Base-by-base conservation (phyloP, 139 green algal genomes). In the Micractinium conductrix region DNA sequence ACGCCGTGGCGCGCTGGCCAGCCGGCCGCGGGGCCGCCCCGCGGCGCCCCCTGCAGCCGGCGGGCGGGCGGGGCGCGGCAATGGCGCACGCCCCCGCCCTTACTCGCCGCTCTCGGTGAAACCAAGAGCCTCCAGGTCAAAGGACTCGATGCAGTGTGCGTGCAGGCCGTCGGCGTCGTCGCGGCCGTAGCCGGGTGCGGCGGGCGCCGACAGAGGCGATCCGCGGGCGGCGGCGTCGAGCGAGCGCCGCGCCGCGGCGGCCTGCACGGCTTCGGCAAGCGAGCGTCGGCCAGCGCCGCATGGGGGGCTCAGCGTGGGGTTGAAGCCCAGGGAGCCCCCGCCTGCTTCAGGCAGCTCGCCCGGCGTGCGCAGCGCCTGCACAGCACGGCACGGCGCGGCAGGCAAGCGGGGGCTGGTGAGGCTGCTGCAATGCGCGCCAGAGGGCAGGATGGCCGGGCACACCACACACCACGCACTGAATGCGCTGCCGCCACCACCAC, bases 91-190 rank as follows among this genome's bases (percentile, higher is more conserved):
- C 14, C 7, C 45, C 28, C 1, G 1, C 22, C 6, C 38, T 82
- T 38, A 73, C 30, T 73, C 76, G 26, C 62, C 58, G 55, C 37
- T 58, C 58, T 82, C 76, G 22, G 76, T 82, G 76, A 82, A 82
- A 38, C 76, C 76, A 30, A 82, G 76, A 38, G 76, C 55, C 3
- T 82, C 76, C 12, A 82, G 30, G 24, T 82, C 76, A 24, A 82
- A 38, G 1, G 76, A 82, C 1, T 82, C 76, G n/a, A 71, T 73
- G 28, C 76, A 22, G 76, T 69, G 75, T 37, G 35, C 2, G 26
- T 69, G 50, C 6, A 50, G 38, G 9, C 24, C 33, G 42, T 21
- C 70, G 65, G 6, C n/a, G 65, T 16, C 33, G 10, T 72, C 65
- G 10, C 9, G 1, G 63, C 4, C 26, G 2, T 42, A 35, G 63